phyloP scores from a whole-genome alignment of 805 yeast genomes.

The Candida andamanensis region DNA sequence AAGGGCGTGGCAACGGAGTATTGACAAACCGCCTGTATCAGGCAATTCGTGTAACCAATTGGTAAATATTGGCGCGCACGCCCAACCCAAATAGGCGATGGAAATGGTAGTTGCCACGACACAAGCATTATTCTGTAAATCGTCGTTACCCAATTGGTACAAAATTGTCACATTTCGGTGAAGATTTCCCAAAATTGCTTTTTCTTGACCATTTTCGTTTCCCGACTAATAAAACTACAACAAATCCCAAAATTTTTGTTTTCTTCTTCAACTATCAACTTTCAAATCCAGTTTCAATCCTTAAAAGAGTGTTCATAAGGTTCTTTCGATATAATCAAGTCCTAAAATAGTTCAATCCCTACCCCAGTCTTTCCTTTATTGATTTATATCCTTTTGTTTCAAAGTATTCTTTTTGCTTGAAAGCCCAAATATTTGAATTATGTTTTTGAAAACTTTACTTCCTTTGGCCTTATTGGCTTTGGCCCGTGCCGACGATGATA shows the following conservation, averaged over 20 bases:
- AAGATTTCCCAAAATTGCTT: background rate
- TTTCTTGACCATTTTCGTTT: background rate
- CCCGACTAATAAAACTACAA: background rate
- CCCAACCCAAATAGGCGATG: no score
- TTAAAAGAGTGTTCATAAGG: background rate
- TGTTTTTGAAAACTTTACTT: slow-evolving; percentile 14
- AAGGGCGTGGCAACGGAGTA: no score
- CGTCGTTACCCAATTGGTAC: no score
- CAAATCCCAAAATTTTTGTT: background rate
- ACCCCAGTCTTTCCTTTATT: slow-evolving; percentile 8
- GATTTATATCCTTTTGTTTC: no score
- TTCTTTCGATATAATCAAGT: no score
- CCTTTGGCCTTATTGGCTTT: slow-evolving; percentile 9
- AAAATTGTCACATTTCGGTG: no score
- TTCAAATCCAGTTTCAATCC: background rate
- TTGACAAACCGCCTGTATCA: no score
- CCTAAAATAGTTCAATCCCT: background rate
- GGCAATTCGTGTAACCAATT: no score
- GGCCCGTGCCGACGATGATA: slow-evolving; percentile 22
- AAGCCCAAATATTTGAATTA: slow-evolving; percentile 1
- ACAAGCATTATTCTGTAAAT: no score
- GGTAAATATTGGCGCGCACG: no score
- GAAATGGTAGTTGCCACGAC: no score
- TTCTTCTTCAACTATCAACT: background rate
- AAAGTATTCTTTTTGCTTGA: no score